Conservation (phyloP, 148 eudicot genomes). For the Silene latifolia region DNA sequence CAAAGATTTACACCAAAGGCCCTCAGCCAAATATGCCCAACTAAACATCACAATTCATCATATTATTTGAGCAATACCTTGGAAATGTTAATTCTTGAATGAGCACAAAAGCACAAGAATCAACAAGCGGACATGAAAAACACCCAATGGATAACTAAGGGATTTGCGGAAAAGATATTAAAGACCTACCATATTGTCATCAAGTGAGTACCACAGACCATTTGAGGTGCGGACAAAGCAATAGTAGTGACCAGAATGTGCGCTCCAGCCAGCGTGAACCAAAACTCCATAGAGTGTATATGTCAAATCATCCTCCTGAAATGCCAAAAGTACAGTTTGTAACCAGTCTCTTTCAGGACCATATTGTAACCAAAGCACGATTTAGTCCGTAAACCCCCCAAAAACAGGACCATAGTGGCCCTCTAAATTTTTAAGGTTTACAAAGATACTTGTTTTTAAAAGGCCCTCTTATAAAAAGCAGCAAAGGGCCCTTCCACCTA, state of each 20-base stretch:
- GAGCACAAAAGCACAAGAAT: not conserved
- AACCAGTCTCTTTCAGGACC: not conserved
- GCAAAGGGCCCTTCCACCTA: too few species aligned
- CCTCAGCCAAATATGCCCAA: not conserved
- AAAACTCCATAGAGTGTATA: slow-evolving; percentile 94
- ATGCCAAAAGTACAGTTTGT: not conserved
- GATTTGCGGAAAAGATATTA: not conserved
- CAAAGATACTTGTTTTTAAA: not conserved
- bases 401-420: not conserved
- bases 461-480: too few species aligned
- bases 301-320: slow-evolving; percentile 78
- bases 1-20: not conserved
- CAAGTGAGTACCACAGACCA: slow-evolving; percentile 91
- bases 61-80: not conserved
- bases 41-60: not conserved
- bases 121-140: not conserved
- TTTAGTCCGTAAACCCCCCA: not conserved
- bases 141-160: not conserved
- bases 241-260: slow-evolving; percentile 92
- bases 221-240: slow-evolving; percentile 87
- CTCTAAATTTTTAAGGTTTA: not conserved
- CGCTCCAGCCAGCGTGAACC: slow-evolving; percentile 95
- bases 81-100: not conserved
- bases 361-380: not conserved
- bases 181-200: slow-evolving; percentile 73